Conservation (phyloP, 495 filamentous ascomycete genomes). For the Annulohypoxylon maeteangense region DNA sequence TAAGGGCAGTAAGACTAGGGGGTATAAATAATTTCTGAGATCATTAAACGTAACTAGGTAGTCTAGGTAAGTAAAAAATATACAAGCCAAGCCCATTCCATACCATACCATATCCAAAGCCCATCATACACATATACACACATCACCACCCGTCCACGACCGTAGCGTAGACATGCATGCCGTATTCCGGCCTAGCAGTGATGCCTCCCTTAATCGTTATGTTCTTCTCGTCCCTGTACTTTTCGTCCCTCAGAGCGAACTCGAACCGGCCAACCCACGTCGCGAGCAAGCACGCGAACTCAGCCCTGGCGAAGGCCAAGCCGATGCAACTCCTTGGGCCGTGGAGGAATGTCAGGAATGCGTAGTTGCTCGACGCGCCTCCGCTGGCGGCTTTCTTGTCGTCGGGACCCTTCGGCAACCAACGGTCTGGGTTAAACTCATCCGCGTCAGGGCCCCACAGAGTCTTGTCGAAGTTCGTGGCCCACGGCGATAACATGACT, state of each 20-base stretch:
- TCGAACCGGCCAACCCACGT: constrained; percentile 77
- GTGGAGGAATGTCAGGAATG: constrained; percentile 70
- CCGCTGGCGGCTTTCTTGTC: constrained; percentile 53
- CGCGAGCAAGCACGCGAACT: constrained; percentile 85
- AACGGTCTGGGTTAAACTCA: constrained; percentile 70
- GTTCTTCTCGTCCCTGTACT: constrained; percentile 63
- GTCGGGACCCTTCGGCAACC: constrained; percentile 58
- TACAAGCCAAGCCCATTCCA: constrained; percentile 53
- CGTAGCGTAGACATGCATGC: constrained; percentile 70
- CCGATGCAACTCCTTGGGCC: constrained; percentile 72
- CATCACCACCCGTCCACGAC: constrained; percentile 71
- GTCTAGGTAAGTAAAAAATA: constrained; percentile 1
- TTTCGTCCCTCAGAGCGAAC: constrained; percentile 69
- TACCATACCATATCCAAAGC: constrained; percentile 52
- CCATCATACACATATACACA: background rate
- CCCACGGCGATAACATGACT: constrained; percentile 67
- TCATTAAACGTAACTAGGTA: background rate
- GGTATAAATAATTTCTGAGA: background rate
- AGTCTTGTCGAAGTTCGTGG: constrained; percentile 63
- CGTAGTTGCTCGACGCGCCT: constrained; percentile 66
- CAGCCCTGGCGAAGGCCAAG: constrained; percentile 78
- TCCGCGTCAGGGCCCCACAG: constrained; percentile 69
- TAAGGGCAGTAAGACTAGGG: background rate
- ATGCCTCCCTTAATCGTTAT: constrained; percentile 68
- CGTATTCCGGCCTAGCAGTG: constrained; percentile 71